phyloP scores from a whole-genome alignment of 2,329 filamentous ascomycete genomes.

The Hypoxylon sp. region DNA sequence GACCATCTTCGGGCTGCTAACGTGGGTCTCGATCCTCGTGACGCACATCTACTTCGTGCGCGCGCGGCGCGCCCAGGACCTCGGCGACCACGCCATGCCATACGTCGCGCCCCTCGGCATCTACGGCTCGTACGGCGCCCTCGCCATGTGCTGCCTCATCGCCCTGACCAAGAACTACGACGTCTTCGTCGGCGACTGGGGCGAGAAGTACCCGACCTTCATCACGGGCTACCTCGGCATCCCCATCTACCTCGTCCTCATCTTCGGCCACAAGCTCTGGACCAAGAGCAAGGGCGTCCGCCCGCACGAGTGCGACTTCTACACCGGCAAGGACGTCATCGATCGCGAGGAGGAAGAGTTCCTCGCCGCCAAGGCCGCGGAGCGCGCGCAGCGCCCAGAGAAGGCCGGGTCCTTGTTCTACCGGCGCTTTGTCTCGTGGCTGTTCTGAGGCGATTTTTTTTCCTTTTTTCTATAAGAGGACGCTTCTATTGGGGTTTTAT shows the following conservation, averaged over 20 bases:
- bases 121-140: constrained; percentile 70
- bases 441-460: too few relatives aligned
- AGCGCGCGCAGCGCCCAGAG: constrained; percentile 41
- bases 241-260: constrained; percentile 73
- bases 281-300: constrained; percentile 63
- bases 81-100: constrained; percentile 63
- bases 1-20: constrained; percentile 71
- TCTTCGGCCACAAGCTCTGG: constrained; percentile 71
- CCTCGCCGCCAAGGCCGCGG: constrained; percentile 61
- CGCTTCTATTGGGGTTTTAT: neutral
- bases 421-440: constrained; percentile 64
- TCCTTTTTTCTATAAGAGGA: too few relatives aligned
- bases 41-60: constrained; percentile 73
- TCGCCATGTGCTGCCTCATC: constrained; percentile 76
- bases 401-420: constrained; percentile 61
- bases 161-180: constrained; percentile 84
- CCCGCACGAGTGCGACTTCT: constrained; percentile 71
- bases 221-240: constrained; percentile 81
- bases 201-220: constrained; percentile 71
- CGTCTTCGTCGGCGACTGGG: constrained; percentile 67
- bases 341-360: constrained; percentile 77
- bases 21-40: constrained; percentile 73
- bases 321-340: constrained; percentile 75
- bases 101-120: constrained; percentile 77
- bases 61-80: constrained; percentile 66